Base-by-base conservation (phyloP, 345 rosid species). In the Gossypium stocksii region DNA sequence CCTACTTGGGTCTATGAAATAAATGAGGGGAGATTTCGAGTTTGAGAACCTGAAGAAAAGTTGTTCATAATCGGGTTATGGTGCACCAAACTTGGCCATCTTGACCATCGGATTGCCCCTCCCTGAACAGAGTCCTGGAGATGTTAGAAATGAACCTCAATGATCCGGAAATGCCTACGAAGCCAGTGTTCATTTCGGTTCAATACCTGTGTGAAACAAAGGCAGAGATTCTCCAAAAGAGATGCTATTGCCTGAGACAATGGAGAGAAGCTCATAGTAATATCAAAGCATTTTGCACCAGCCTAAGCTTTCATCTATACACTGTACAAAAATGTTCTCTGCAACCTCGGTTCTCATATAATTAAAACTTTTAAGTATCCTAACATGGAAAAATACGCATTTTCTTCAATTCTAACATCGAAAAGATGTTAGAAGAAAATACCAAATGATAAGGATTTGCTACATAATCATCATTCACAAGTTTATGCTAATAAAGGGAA, bases 11-110 rank as follows among this genome's bases (percentile, higher is more conserved):
- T 63, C 45, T 73, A 62, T 51, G 76, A 73, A n/a, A 27, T 62
- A 9, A 49, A 74, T 5, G 34, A 74, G 12, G 15, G 61, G 61
- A 53, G 77, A 63, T 49, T 44, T 74, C 2, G 77, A 63, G 70
- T 23, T 74, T 10, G 70, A 63, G 59, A 13, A 63, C 66, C 20
- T 25, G 38, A 76, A 77, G 3, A 4, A 48, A 48, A 77, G 60
- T 4, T 80, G 44, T 77, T 79, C 19, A 3, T 83, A 2, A 77
- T 82, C 66, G 84, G 89, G 54, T 53, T 80, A 54, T 80, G 84
- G 81, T 83, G 87, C 75, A 83, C 80, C 82, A 83, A 57, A 73
- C 74, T 73, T 38, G 44, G 27, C 53, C 81, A 54, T 45, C 72
- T 73, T 38, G 44, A 22, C 53, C 81, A 56, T 46, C 72, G 2